phyloP scores from a whole-genome alignment of 192 early-diverging fungal genomes.

The Funneliformis geosporum region DNA sequence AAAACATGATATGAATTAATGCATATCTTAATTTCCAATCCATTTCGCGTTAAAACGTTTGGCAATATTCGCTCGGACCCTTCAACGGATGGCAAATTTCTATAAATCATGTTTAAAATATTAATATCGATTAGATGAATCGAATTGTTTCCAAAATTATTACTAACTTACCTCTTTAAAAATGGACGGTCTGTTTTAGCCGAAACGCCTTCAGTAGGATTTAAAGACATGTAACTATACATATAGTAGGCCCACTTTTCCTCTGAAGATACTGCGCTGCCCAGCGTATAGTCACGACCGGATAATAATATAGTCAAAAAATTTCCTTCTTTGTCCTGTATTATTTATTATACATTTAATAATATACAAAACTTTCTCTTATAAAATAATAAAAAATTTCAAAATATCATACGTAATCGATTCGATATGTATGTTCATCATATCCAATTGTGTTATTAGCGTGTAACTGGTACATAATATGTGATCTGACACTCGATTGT shows the following conservation, averaged over 20 bases:
- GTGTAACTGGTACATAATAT: constrained; percentile 73
- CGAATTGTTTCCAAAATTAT: background rate
- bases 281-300: constrained; percentile 85
- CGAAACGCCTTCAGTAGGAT: constrained; percentile 77
- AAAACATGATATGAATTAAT: constrained; percentile 98
- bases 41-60: constrained; percentile 70
- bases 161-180: constrained; percentile 58
- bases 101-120: constrained; percentile 7
- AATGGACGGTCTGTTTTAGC: constrained; percentile 68
- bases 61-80: constrained; percentile 42
- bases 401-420: constrained; percentile 71
- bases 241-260: constrained; percentile 97
- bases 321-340: constrained; percentile 51
- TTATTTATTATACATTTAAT: background rate
- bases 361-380: background rate
- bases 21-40: constrained; percentile 95
- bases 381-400: background rate
- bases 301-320: constrained; percentile 80
- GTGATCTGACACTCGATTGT: constrained; percentile 58
- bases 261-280: constrained; percentile 79
- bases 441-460: constrained; percentile 67
- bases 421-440: constrained; percentile 78
- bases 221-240: constrained; percentile 89
- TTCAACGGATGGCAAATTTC: constrained; percentile 33
- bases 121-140: background rate